These are phyloP conservation scores for Hanseniaspora jakobsenii DNA, from an alignment of 805 yeast species.

Conservation along the genomic window DNA sequence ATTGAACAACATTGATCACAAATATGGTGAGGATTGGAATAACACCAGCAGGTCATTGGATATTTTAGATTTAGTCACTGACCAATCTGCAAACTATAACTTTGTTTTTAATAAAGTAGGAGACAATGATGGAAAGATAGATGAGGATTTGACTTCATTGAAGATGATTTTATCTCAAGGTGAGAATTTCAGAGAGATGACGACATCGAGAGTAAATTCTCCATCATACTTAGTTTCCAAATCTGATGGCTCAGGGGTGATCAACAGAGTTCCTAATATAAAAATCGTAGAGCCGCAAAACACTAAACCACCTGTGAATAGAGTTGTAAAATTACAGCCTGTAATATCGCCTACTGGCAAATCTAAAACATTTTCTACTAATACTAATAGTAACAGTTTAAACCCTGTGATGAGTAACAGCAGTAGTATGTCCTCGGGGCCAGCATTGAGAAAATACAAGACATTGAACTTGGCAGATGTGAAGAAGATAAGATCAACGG, in stretches of 20 bases:
- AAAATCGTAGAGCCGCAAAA: background rate
- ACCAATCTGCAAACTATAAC: constrained; percentile 15
- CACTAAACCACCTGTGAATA: constrained; percentile 6
- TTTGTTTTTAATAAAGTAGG: constrained; percentile 7
- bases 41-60: constrained; percentile 3
- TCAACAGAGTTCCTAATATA: background rate
- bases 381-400: too few species aligned
- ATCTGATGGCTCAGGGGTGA: too few species aligned
- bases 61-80: constrained; percentile 8
- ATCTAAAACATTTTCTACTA: background rate
- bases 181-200: constrained; percentile 1
- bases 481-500: background rate
- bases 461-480: constrained; percentile 1
- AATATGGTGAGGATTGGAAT: background rate
- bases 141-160: too few species aligned
- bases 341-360: background rate
- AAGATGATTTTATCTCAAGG: constrained; percentile 12
- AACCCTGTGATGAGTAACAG: too few species aligned
- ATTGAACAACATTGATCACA: constrained; percentile 16
- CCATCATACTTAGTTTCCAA: too few species aligned
- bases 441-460: constrained; percentile 3
- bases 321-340: constrained; percentile 11
- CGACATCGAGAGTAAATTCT: background rate
- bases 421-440: too few species aligned
- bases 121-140: too few species aligned